Conservation (phyloP, 177 flowering plant species). For the Tripterygium wilfordii region DNA sequence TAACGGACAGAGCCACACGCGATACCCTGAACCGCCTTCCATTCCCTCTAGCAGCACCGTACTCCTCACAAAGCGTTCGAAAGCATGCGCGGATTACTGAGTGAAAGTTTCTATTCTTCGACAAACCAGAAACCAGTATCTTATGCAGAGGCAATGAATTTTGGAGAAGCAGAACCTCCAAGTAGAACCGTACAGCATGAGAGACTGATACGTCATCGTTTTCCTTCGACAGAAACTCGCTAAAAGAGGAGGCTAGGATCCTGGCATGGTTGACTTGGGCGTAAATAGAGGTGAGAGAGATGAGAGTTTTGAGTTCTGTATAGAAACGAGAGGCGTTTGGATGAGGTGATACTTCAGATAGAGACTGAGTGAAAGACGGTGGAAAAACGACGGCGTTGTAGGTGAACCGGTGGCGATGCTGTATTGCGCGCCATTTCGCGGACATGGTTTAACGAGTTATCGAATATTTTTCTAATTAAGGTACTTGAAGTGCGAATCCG, state of each 20-base stretch:
- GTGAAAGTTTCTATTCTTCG: slow-evolving; percentile 33
- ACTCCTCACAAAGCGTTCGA: slow-evolving; percentile 54
- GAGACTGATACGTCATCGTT: slow-evolving; percentile 21
- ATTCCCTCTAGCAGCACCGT: slow-evolving; percentile 31
- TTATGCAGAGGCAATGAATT: slow-evolving; percentile 79
- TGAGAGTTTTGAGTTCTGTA: slow-evolving; percentile 27
- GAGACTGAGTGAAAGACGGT: slow-evolving; percentile 31
- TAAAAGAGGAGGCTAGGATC: slow-evolving; percentile 51
- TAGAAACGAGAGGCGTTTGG: slow-evolving; percentile 28
- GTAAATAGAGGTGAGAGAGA: slow-evolving; percentile 60
- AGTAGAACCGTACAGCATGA: slow-evolving; percentile 41
- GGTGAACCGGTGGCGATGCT: slow-evolving; percentile 90
- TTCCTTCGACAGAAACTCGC: slow-evolving; percentile 24
- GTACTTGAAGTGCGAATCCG: too few relatives aligned
- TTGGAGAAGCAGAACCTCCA: slow-evolving; percentile 72
- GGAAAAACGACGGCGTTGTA: slow-evolving; percentile 82
- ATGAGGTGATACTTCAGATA: slow-evolving; percentile 25
- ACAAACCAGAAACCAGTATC: slow-evolving; percentile 55
- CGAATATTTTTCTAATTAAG: too few relatives aligned
- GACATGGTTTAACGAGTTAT: too few relatives aligned
- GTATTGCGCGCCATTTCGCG: slow-evolving; percentile 96
- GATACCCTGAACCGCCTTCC: slow-evolving; percentile 68
- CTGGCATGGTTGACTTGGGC: slow-evolving; percentile 64
- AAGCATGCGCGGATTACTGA: slow-evolving; percentile 42
- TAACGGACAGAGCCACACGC: slow-evolving; percentile 66